These are phyloP conservation scores for Debaryomyces subglobosus DNA, from an alignment of 1,139 yeast species.

Conservation along the genomic window DNA sequence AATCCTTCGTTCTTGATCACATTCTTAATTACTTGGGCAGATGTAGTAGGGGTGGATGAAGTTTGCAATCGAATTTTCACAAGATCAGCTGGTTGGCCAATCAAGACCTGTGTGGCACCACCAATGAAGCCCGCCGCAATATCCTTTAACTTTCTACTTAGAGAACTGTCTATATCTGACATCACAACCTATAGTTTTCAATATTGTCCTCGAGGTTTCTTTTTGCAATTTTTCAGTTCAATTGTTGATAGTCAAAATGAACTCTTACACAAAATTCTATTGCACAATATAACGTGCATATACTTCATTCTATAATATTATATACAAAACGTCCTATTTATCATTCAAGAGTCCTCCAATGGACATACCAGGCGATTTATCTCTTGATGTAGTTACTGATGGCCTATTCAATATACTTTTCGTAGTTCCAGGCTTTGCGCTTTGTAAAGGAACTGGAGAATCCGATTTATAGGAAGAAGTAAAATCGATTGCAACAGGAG, in stretches of 20 bases:
- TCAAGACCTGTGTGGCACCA: slow-evolving; percentile 69
- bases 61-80: slow-evolving; percentile 70
- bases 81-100: slow-evolving; percentile 76
- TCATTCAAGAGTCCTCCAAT: slow-evolving; percentile 14
- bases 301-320: slow-evolving; percentile 4
- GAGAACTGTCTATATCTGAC: slow-evolving; percentile 46
- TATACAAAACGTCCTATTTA: slow-evolving; percentile 6
- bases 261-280: slow-evolving; percentile 8
- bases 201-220: not conserved
- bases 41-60: slow-evolving; percentile 34
- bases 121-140: slow-evolving; percentile 55
- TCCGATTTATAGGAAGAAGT: slow-evolving; percentile 21
- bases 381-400: not conserved
- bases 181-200: not conserved
- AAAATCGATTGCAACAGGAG: slow-evolving; percentile 35
- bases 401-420: not conserved
- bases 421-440: not conserved
- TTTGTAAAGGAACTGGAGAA: not conserved
- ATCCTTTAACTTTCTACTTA: slow-evolving; percentile 62
- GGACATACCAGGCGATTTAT: slow-evolving; percentile 10
- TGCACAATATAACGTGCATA: slow-evolving; percentile 12
- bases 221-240: slow-evolving; percentile 7
- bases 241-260: not conserved
- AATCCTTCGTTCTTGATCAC: slow-evolving; percentile 65
- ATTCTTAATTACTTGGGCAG: slow-evolving; percentile 53